phyloP scores from a whole-genome alignment of 2,329 filamentous ascomycete genomes.

The Beauveria sp. region DNA sequence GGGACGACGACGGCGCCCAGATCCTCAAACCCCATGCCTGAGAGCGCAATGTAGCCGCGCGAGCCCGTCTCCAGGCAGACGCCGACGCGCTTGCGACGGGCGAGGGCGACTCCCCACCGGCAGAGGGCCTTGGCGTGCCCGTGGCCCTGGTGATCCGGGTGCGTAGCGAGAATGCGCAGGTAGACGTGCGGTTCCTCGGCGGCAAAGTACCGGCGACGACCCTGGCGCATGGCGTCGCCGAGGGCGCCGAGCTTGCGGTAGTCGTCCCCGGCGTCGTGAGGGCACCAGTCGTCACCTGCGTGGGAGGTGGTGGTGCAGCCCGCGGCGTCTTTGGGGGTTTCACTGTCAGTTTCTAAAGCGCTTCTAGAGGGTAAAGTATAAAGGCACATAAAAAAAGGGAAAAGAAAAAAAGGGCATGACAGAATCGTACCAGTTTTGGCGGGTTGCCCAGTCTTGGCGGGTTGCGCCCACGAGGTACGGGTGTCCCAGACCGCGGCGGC shows the following conservation, averaged over 20 bases:
- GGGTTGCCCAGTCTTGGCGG: not conserved
- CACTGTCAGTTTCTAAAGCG: too few species aligned
- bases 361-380: too few species aligned
- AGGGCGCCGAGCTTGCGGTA: not conserved
- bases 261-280: not conserved
- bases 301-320: not conserved
- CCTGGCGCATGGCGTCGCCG: not conserved
- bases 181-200: conserved; percentile 7
- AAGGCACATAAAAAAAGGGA: not conserved
- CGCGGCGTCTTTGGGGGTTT: not conserved
- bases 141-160: conserved; percentile 12
- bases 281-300: not conserved
- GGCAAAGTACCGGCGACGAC: conserved; percentile 1
- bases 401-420: too few species aligned
- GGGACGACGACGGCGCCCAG: conserved; percentile 12
- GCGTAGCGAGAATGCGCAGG: conserved; percentile 14
- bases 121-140: conserved; percentile 15
- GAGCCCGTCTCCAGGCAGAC: conserved; percentile 12
- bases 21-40: conserved; percentile 15
- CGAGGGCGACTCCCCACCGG: conserved; percentile 6
- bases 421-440: not conserved
- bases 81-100: not conserved
- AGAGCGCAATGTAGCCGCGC: conserved; percentile 15
- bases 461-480: not conserved
- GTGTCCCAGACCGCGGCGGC: conserved; percentile 15